A percentile compares a stretch with the other conserved stretches of the same genome.
Evolutionary conservation across 192 early-diverging fungal genomes (phyloP).

Genomic region (Cetraspora pellucida): DNA sequence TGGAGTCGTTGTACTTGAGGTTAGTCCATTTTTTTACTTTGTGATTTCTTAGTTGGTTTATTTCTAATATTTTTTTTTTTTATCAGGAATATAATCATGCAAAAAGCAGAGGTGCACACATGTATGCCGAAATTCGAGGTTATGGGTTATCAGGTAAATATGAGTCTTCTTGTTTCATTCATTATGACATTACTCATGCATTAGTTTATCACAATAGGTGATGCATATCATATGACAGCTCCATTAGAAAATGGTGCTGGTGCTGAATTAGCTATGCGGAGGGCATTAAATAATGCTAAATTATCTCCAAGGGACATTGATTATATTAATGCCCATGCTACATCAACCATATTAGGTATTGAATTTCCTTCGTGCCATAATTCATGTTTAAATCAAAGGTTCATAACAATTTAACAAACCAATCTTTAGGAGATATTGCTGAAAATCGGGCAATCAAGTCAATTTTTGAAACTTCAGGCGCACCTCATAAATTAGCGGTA

Average conservation of each 20-base stretch:
- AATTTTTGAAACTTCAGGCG: constrained; percentile 54
- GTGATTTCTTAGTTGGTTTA: not conserved
- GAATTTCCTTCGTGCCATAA: not conserved
- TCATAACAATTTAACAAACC: too few relatives aligned
- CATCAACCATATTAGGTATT: constrained; percentile 74
- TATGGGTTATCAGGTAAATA: constrained; percentile 81
- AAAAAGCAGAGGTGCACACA: constrained; percentile 74
- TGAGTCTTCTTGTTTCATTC: constrained; percentile 8
- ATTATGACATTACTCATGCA: not conserved
- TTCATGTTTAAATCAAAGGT: not conserved
- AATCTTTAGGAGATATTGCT: constrained; percentile 68
- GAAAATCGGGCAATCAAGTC: constrained; percentile 84
- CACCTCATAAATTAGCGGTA: constrained; percentile 58
- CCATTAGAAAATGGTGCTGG: constrained; percentile 85
- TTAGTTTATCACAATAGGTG: constrained; percentile 47
- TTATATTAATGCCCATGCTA: constrained; percentile 96
- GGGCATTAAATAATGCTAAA: constrained; percentile 69
- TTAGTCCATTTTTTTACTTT: not conserved
- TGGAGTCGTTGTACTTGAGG: constrained; percentile 84
- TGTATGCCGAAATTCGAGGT: constrained; percentile 88
- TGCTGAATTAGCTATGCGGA: constrained; percentile 83
- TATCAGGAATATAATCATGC: constrained; percentile 79
- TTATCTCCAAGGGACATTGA: constrained; percentile 66
- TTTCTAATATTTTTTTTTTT: not conserved
- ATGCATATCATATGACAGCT: constrained; percentile 93